Percentiles rank a stretch among this genome's conserved stretches.
Evolutionary conservation across 2,329 filamentous ascomycete species (phyloP).

Genomic region (Aspergillus hiratsukae): DNA sequence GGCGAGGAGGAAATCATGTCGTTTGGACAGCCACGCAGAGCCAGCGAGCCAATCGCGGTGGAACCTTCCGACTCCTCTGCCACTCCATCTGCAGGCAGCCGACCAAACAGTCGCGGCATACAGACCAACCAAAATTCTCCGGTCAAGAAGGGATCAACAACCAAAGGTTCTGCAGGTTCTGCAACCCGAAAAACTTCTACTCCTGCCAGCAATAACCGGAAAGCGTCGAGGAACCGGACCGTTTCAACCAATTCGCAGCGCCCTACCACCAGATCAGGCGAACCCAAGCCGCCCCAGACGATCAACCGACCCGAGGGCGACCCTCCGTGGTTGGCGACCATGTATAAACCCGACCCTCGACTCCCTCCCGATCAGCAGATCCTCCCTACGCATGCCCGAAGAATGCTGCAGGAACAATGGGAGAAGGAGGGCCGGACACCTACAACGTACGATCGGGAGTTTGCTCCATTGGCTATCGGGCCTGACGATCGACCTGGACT

Average conservation of each 20-base stretch:
- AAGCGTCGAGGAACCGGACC: slow-evolving; percentile 32
- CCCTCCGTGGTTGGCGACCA: slow-evolving; percentile 88
- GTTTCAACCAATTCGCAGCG: slow-evolving; percentile 41
- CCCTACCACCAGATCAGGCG: slow-evolving; percentile 60
- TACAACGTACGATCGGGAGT: slow-evolving; percentile 79
- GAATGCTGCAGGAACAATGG: slow-evolving; percentile 92
- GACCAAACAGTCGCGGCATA: slow-evolving; percentile 30
- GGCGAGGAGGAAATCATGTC: slow-evolving; percentile 58
- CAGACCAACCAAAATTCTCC: slow-evolving; percentile 23
- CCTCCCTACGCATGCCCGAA: slow-evolving; percentile 85
- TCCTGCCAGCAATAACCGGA: slow-evolving; percentile 34
- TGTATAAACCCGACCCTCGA: slow-evolving; percentile 93
- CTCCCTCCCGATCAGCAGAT: slow-evolving; percentile 93
- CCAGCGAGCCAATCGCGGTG: slow-evolving; percentile 52
- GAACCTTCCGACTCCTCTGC: slow-evolving; percentile 19
- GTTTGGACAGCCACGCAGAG: slow-evolving; percentile 60
- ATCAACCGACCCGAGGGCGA: slow-evolving; percentile 81
- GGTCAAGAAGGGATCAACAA: slow-evolving; percentile 25
- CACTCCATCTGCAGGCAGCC: slow-evolving; percentile 25
- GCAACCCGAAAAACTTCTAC: slow-evolving; percentile 37
- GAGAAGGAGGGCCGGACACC: slow-evolving; percentile 86
- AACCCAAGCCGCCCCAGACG: slow-evolving; percentile 49
- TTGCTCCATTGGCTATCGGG: slow-evolving; percentile 65
- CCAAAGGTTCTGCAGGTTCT: slow-evolving; percentile 18
- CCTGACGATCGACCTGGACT: slow-evolving; percentile 29